Evolutionary conservation across 768 basidiomycete genomes (phyloP), one percentile per base, ranked within the genome.

Genomic region (Termitomyces eurrhizus): DNA sequence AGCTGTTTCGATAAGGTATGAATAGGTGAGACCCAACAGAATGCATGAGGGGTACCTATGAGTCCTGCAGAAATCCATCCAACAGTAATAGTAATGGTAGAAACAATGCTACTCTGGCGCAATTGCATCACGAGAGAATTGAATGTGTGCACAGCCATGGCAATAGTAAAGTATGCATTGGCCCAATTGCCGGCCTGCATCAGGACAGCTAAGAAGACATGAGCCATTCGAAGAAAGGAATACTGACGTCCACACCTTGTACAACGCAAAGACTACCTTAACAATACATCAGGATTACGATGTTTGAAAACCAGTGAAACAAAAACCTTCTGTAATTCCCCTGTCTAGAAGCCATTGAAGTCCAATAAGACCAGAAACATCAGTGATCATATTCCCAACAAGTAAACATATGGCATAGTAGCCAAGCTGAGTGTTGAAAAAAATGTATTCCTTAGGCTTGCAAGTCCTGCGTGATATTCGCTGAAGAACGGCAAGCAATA

Each of bases 381-480:
- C 77, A 59, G 74, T 82, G 67, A 86, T 73, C 56, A 83, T 72
- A 69, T 89, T 85, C 61, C 81, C 80, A 32, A 85, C 64, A 61
- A 90, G 75, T 58, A 92, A 75, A 66, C 83, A 88, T 42, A 76
- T 78, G n/a, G 82, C 80, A 68, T 89, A 90, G 53, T 82, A 80
- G 1, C 90, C 90, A 14, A 90, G 79, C 63, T 88, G 88, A 7
- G 88, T 88, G 59, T 81, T 79, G 71, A 91, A 89, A 71, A 90
- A 89, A 61, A 83, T 73, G 45, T 79, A 82, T 69, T 85, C 84
- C 36, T 73, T 72, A 18, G 78, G 67, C 60, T 70, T 67, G 33
- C 66, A 52, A 18, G 60, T 63, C 36, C 69, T 62, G 39, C 58
- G 66, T 36, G 63, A 67, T 59, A 76, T 65, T 61, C 71, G 65